Evolutionary conservation across 108 stramenopile genomes (phyloP), one percentile per base, ranked within the genome.

Genomic region (Discostella pseudostelligera): DNA sequence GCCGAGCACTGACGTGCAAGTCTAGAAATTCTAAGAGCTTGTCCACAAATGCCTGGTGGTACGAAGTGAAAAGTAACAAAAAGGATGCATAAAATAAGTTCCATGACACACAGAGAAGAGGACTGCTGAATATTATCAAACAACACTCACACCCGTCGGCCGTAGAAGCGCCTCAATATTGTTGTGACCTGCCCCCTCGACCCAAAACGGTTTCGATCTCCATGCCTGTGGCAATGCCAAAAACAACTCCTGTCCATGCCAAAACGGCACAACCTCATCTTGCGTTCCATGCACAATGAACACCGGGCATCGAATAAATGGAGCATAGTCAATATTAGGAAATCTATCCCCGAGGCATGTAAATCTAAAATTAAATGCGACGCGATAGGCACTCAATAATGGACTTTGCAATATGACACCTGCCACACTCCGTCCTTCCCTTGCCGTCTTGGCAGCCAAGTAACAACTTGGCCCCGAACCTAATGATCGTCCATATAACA

Each of bases 381-480:
- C 94, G 4, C 96, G 80, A 76, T 90, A 95, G 0, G 91, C 93
- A 39, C 84, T 86, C 24, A 93, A 59, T 17, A 95, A 69, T 8
- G 92, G 95, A 51, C 86, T 86, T 62, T 89, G 90, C 45, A 95
- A 63, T 48, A 90, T 90, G 13, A 94, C 77, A 5, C 92, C 94
- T 17, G 90, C 87, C 53, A 96, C 84, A 48, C 84, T 85, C 39
- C 87, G 78, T 2, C 90, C 93, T 59, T 81, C 82, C 35, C 16
- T 42, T 9, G 96, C 89, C 46, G 96, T 87, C 66, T 94, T 87
- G 47, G 84, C 62, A 1, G 98, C 97, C 39, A 99, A 69, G 71
- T 97, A 96, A 67, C 96, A 96, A 20, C 93, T 92, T 3, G 98
- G 97, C 3, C 98, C 98, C 8, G 87, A 89, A 4, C 97, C 97